Conservation (phyloP, 2,329 filamentous ascomycete genomes). For the Neofusicoccum laricinum region DNA sequence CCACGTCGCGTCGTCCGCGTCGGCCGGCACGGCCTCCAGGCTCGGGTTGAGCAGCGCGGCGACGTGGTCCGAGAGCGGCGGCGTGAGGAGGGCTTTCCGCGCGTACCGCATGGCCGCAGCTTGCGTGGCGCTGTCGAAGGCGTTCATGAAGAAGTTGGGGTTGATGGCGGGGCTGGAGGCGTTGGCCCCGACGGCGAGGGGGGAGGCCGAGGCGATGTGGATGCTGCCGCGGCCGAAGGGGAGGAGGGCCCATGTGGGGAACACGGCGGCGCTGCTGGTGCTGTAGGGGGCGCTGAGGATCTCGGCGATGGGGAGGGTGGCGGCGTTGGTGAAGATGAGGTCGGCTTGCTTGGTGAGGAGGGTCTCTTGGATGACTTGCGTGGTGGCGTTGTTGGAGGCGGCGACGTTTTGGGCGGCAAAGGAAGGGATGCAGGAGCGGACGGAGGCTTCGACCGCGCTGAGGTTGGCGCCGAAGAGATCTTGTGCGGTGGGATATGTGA, state of each 20-base stretch:
- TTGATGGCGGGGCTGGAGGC: slow-evolving; percentile 34
- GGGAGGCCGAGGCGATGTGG: slow-evolving; percentile 31
- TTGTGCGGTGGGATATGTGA: slow-evolving; percentile 32
- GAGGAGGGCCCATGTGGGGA: slow-evolving; percentile 38
- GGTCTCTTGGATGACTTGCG: slow-evolving; percentile 34
- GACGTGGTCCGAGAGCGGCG: slow-evolving; percentile 25
- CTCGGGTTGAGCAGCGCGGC: slow-evolving; percentile 18
- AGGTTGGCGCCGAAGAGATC: slow-evolving; percentile 34
- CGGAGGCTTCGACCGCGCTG: slow-evolving; percentile 21
- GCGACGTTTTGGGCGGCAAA: slow-evolving; percentile 28
- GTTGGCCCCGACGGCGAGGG: slow-evolving; percentile 23
- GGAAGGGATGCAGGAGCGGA: slow-evolving; percentile 26
- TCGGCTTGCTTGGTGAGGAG: slow-evolving; percentile 48
- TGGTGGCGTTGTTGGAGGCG: slow-evolving; percentile 20
- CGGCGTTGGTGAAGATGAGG: slow-evolving; percentile 44
- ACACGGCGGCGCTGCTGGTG: slow-evolving; percentile 27
- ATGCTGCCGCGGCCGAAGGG: slow-evolving; percentile 35
- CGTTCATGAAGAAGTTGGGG: slow-evolving; percentile 42
- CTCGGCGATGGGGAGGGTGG: slow-evolving; percentile 44
- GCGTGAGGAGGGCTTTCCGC: slow-evolving; percentile 28
- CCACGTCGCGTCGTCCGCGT: slow-evolving; percentile 24
- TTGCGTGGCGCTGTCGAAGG: slow-evolving; percentile 37
- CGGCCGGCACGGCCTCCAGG: slow-evolving; percentile 23
- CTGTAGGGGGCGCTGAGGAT: slow-evolving; percentile 39
- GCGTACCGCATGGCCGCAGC: slow-evolving; percentile 31